phyloP scores from a whole-genome alignment of 371 early-diverging fungal genomes.

The Dichotomocladium elegans region DNA sequence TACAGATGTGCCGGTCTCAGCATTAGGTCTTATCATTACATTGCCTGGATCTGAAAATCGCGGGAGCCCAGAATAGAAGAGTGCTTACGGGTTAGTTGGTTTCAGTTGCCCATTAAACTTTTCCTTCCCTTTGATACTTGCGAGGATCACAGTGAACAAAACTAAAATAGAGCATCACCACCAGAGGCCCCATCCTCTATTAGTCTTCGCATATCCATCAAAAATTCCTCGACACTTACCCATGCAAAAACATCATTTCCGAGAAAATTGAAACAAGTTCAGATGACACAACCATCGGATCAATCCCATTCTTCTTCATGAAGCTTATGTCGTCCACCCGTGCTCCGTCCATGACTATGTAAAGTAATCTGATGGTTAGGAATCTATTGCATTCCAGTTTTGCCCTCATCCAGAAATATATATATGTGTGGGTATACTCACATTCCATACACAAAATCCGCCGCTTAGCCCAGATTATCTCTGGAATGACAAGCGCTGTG shows the following conservation, averaged over 20 bases:
- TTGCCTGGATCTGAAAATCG: conserved; percentile 68
- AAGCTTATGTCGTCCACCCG: conserved; percentile 75
- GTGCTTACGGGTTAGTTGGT: no score
- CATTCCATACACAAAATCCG: conserved; percentile 79
- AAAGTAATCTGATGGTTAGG: no score
- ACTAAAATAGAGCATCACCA: conserved; percentile 11
- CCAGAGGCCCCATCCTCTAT: no score
- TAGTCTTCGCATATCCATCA: no score
- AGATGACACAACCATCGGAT: conserved; percentile 68
- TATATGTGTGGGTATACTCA: conserved; percentile 23
- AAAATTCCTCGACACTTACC: conserved; percentile 25
- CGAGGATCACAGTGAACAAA: conserved; percentile 82
- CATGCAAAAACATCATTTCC: conserved; percentile 91
- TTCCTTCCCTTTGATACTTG: no score
- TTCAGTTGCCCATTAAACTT: no score
- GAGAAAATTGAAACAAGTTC: conserved; percentile 74
- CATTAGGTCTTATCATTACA: conserved; percentile 60
- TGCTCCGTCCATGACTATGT: conserved; percentile 68
- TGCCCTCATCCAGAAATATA: background rate
- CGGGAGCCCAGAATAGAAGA: no score
- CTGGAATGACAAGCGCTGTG: conserved; percentile 59
- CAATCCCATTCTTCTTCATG: conserved; percentile 63
- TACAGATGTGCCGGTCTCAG: conserved; percentile 38
- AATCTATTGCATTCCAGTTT: background rate
- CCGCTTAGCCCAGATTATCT: conserved; percentile 60